These are phyloP conservation scores for Cystobasidiaceae sp. DNA, from an alignment of 1,284 basidiomycete genomes.

Conservation along the genomic window DNA sequence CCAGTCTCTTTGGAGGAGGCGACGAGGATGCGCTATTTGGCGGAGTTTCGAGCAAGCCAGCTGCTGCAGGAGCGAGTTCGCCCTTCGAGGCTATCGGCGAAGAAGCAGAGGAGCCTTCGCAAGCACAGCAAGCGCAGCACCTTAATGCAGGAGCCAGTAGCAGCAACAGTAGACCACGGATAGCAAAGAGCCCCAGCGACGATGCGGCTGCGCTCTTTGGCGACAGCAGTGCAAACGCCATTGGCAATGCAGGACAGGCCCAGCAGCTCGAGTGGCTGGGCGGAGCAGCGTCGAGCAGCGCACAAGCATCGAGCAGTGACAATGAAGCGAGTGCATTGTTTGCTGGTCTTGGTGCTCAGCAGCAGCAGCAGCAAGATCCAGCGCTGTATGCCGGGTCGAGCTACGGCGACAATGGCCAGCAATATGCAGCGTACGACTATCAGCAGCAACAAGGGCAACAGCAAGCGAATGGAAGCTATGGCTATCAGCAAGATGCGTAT, in stretches of 20 bases:
- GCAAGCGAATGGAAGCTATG: neutral
- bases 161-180: neutral
- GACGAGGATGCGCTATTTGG: neutral
- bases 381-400: slow-evolving; percentile 11
- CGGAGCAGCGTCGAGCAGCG: neutral
- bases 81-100: slow-evolving; percentile 24
- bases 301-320: neutral
- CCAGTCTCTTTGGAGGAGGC: slow-evolving; percentile 18
- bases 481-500: slow-evolving; percentile 12
- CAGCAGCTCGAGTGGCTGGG: slow-evolving; percentile 12
- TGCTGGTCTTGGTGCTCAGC: neutral
- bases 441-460: slow-evolving; percentile 6
- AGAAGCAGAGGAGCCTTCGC: slow-evolving; percentile 3
- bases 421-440: no score
- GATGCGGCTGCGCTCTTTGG: slow-evolving; percentile 14
- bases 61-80: neutral
- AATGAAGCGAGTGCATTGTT: neutral
- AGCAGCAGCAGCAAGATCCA: slow-evolving; percentile 2
- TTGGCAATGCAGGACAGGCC: neutral
- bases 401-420: slow-evolving; percentile 19
- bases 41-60: neutral
- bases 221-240: no score
- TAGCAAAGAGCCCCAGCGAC: neutral
- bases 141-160: neutral
- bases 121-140: neutral